Conservation (phyloP, 306 rosid species). For the Vigna unguiculata region DNA sequence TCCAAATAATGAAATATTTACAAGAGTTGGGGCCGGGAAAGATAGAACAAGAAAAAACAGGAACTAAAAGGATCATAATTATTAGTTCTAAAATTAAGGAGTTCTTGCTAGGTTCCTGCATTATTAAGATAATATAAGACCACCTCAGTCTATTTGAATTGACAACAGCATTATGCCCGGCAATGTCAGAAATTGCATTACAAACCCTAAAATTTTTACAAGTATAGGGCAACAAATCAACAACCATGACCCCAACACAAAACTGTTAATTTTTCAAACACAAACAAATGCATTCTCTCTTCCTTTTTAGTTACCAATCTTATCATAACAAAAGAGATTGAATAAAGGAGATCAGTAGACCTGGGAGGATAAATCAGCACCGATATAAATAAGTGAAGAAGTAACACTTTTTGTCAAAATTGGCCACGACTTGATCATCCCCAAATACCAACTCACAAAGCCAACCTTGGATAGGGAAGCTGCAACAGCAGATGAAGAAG, state of each 20-base stretch:
- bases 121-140: background rate
- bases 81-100: conserved; percentile 9
- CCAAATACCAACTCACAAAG: conserved; percentile 82
- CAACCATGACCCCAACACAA: background rate
- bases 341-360: conserved; percentile 26
- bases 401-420: conserved; percentile 79
- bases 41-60: background rate
- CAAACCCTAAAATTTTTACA: conserved; percentile 35
- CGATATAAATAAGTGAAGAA: conserved; percentile 73
- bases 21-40: background rate
- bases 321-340: conserved; percentile 4
- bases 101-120: background rate
- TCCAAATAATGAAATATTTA: conserved; percentile 29
- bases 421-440: conserved; percentile 70
- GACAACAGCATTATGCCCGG: background rate
- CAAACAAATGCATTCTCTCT: background rate
- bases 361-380: conserved; percentile 92
- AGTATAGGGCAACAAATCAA: background rate
- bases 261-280: conserved; percentile 7
- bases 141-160: too few relatives aligned
- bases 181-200: background rate
- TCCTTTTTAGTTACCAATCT: background rate
- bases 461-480: conserved; percentile 54
- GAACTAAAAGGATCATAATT: background rate
- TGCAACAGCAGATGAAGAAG: conserved; percentile 47